Evolutionary conservation across 2,329 filamentous ascomycete genomes (phyloP), one percentile per base, ranked within the genome.

Genomic region (Diaporthe vexans): DNA sequence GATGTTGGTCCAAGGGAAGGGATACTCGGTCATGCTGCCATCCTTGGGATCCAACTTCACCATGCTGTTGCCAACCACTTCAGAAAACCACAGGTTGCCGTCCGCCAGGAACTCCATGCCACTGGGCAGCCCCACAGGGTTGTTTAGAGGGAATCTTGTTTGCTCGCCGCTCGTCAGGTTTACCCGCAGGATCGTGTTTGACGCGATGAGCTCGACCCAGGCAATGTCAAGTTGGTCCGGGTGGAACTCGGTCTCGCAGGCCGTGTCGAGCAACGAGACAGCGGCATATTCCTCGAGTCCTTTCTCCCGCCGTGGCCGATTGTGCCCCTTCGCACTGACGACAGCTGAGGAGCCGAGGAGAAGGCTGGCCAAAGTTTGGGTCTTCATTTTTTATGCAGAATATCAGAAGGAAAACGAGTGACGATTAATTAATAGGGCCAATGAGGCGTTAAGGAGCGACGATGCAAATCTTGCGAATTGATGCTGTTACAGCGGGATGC

Each of bases 71-170:
- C 63, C 63, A 29, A 52, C 63, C 6, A 67, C 63, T 17, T 67
- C 63, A 43, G 63, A 67, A 8, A 67, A 67, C 63, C 63, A 67
- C 6, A 67, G 63, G 63, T 67, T 52, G 15, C 63, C 46, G 46
- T 67, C 63, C 29, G 63, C 46, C 63, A 67, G 46, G 63, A 67
- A 67, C 63, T 67, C 63, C 63, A 67, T 67, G 63, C 63, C 63
- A 33, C 63, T 52, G 46, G 63, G 63, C 13, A 67, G 63, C 4
- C 63, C 63, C 10, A 67, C 46, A 1, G 63, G 63, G 15, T 67
- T 67, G 21, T 67, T 67, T 2, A 67, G 63, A 33, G 63, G 63
- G 46, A 67, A 67, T 2, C 63, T 67, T 37, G 63, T 67, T 2
- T 67, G 63, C 29, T 67, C 63, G 46, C 63, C 63, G 63, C 46